Percentiles rank a stretch among this genome's conserved stretches.
Conservation (phyloP, 768 basidiomycete species). For the Suillus paluster region DNA sequence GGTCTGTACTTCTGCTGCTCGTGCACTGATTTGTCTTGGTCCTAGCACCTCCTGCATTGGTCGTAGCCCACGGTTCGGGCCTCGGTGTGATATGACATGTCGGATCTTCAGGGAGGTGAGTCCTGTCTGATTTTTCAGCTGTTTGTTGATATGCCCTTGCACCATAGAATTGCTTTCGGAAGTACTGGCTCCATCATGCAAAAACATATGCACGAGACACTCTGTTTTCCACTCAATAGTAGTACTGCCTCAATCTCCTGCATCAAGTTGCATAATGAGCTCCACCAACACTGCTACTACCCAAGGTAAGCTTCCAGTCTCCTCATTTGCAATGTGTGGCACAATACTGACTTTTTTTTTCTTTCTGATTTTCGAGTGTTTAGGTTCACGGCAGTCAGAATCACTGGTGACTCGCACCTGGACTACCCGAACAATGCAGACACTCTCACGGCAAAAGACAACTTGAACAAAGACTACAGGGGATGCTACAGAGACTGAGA, state of each 20-base stretch:
- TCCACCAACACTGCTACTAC: no score
- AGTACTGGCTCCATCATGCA: not conserved
- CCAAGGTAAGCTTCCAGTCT: no score
- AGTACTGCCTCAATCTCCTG: no score
- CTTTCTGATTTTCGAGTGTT: no score
- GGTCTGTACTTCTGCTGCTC: not conserved
- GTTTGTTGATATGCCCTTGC: not conserved
- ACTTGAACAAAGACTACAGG: not conserved
- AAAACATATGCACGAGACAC: no score
- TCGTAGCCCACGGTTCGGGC: not conserved
- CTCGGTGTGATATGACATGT: not conserved
- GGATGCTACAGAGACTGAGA: not conserved
- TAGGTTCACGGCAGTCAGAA: no score
- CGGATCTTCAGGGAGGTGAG: not conserved
- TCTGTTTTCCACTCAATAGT: no score
- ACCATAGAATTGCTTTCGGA: not conserved
- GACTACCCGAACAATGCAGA: no score
- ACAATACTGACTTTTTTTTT: no score
- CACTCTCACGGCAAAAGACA: no score
- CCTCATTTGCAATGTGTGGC: no score
- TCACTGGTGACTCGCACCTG: not conserved
- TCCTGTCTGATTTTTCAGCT: not conserved
- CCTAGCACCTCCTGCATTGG: not conserved
- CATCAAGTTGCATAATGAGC: no score
- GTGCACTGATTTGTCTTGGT: not conserved